Evolutionary conservation across 805 yeast genomes (phyloP), one percentile per base, ranked within the genome.

Genomic region (Schizosaccharomyces octosporus): DNA sequence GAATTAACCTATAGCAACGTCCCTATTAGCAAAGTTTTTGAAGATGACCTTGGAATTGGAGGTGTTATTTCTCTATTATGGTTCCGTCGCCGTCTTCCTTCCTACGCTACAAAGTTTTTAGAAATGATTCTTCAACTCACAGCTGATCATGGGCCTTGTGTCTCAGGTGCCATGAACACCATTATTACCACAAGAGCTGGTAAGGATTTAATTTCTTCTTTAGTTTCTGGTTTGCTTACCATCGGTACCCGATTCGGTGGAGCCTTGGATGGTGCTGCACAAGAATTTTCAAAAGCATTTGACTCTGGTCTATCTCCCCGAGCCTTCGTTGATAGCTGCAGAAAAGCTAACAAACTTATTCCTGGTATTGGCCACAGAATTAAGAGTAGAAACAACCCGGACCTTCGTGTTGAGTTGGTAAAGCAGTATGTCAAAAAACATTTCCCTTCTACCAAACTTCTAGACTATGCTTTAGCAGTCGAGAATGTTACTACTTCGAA

Each of bases 101-200:
- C 69, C 48, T 74, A 73, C 62, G 78, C 76, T 48, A 68, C 76
- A 62, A 73, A 74, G 72, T 74, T 74, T 67, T 66, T 74, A 55
- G 78, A 74, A 66, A 74, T 74, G 78, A 78, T 74, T n/a, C 72
- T 74, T 60, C 75, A 75, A 78, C 71, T 74, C 48, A 75, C 78
- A 36, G 78, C 78, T 51, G 78, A 74, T 65, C 78, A 74, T 66
- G 78, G 78, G 62, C 78, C 78, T 24, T 78, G 78, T 57, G 78
- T 74, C 19, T 69, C 73, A 32, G 78, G 78, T 62, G 78, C 78
- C 62, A 74, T 75, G 78, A 74, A 74, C 69, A 74, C 78, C 61
- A 74, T 74, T 63, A 72, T 74, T 65, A 74, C 78, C 55, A 75
- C 78, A 48, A 72, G 78, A 64, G 78, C 78, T 29, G 78, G 78